Conservation (phyloP, 306 rosid genomes). For the Cucurbita moschata region DNA sequence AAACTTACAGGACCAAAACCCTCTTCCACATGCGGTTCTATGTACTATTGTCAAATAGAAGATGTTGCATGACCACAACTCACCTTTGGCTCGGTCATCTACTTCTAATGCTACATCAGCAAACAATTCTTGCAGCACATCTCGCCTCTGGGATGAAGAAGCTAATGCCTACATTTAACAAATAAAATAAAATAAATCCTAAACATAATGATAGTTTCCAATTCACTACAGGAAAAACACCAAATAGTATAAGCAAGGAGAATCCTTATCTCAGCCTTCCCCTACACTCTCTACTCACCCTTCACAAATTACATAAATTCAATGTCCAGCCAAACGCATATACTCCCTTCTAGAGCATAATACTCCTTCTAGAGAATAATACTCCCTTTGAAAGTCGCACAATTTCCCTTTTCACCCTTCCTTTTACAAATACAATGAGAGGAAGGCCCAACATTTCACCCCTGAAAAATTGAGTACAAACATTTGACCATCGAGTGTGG, state of each 20-base stretch:
- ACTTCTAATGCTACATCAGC: slow-evolving; percentile 89
- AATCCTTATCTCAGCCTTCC: background rate
- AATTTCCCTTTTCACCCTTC: background rate
- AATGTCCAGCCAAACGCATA: background rate
- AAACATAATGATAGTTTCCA: background rate
- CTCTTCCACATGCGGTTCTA: background rate
- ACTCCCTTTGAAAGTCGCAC: background rate
- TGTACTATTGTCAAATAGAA: background rate
- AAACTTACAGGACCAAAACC: background rate
- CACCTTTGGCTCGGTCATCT: slow-evolving; percentile 86
- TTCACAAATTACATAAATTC: background rate
- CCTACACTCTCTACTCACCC: background rate
- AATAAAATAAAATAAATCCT: background rate
- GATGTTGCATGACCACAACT: slow-evolving; percentile 8
- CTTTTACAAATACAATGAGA: background rate
- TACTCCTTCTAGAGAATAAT: background rate
- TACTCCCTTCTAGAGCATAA: background rate
- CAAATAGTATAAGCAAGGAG: background rate
- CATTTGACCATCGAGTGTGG: background rate
- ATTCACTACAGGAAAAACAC: background rate
- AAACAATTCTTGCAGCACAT: slow-evolving; percentile 82
- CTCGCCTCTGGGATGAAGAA: slow-evolving; percentile 74
- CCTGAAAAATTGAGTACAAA: background rate
- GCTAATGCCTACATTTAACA: slow-evolving; percentile 50
- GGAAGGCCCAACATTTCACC: background rate